phyloP scores from a whole-genome alignment of 805 yeast genomes.

The Candida railenensis region DNA sequence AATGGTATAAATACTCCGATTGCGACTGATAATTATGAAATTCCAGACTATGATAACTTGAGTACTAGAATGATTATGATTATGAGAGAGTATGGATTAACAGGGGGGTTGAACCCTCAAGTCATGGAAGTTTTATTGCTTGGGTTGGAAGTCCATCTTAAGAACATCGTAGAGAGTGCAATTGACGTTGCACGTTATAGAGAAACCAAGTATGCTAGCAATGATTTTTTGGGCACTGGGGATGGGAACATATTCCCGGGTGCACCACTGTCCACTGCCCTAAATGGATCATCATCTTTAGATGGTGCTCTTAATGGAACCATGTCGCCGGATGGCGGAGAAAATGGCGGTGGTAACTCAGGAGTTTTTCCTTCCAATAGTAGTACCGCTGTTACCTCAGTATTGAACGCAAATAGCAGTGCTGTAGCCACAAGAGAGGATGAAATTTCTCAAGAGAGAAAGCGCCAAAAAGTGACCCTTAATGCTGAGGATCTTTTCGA shows the following conservation, averaged over 20 bases:
- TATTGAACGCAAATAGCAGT: slow-evolving; percentile 12
- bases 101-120: slow-evolving; percentile 75
- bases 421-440: slow-evolving; percentile 9
- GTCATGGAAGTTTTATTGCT: slow-evolving; percentile 73
- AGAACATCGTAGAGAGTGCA: slow-evolving; percentile 68
- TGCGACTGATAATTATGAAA: slow-evolving; percentile 70
- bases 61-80: slow-evolving; percentile 73
- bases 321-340: too few relatives aligned
- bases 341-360: slow-evolving; percentile 3
- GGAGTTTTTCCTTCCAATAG: not conserved
- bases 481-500: slow-evolving; percentile 69
- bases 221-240: slow-evolving; percentile 20
- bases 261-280: slow-evolving; percentile 13
- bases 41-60: slow-evolving; percentile 77
- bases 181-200: slow-evolving; percentile 70
- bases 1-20: slow-evolving; percentile 83
- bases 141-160: slow-evolving; percentile 83
- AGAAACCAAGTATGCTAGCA: slow-evolving; percentile 42
- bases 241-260: not conserved
- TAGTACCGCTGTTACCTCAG: not conserved
- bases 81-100: slow-evolving; percentile 85
- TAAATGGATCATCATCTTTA: not conserved
- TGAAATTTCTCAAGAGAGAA: slow-evolving; percentile 19
- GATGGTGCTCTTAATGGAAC: slow-evolving; percentile 22
- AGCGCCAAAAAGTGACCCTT: slow-evolving; percentile 35